These are phyloP conservation scores for Chlamydomonas asymmetrica DNA, from an alignment of 139 green algal genomes.

Conservation along the genomic window DNA sequence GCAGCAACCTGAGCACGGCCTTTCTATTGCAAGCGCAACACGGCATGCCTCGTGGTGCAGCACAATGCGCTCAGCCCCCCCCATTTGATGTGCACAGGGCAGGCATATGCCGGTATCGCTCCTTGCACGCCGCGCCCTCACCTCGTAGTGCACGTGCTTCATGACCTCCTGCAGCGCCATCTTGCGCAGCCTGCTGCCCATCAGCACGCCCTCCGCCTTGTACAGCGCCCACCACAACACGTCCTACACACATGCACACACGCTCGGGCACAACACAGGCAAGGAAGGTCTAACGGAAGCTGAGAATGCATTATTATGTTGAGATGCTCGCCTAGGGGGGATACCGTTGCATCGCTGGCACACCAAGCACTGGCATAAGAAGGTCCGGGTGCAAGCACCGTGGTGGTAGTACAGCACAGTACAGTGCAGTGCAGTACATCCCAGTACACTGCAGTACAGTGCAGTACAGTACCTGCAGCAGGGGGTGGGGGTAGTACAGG, in stretches of 20 bases:
- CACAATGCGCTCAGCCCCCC: too few species aligned
- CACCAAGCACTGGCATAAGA: conserved; percentile 1
- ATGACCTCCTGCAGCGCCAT: conserved; percentile 81
- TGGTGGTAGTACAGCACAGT: conserved; percentile 3
- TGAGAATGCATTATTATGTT: too few species aligned
- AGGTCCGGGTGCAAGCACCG: neutral
- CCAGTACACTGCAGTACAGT: too few species aligned
- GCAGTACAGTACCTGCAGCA: conserved; percentile 79
- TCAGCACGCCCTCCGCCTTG: conserved; percentile 74
- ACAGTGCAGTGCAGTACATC: too few species aligned
- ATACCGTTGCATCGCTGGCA: neutral
- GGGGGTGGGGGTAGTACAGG: conserved; percentile 98
- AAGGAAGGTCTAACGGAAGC: too few species aligned
- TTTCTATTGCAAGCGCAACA: too few species aligned
- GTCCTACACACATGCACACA: conserved; percentile 60
- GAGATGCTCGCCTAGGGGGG: too few species aligned
- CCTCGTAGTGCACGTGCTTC: conserved; percentile 96
- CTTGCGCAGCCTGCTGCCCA: conserved; percentile 69
- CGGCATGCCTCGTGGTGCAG: too few species aligned
- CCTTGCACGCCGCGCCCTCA: conserved; percentile 2
- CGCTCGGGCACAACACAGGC: neutral
- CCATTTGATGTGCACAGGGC: too few species aligned
- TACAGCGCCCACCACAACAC: conserved; percentile 90
- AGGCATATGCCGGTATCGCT: too few species aligned
- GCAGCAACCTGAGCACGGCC: too few species aligned